phyloP scores from a whole-genome alignment of 371 early-diverging fungal species.

The Mortierella sp. region DNA sequence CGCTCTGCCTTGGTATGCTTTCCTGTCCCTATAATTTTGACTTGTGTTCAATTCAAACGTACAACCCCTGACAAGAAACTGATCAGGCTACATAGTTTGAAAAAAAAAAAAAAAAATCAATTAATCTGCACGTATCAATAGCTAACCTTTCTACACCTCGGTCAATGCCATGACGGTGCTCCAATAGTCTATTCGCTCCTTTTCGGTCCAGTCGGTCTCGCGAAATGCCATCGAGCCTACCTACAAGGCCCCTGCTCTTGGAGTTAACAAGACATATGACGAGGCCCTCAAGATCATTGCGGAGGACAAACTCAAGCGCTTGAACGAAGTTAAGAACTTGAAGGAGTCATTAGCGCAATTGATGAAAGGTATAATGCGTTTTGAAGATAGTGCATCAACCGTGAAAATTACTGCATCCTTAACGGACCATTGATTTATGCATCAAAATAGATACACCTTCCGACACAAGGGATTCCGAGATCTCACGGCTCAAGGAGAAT shows the following conservation, averaged over 20 bases:
- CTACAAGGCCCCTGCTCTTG: slow-evolving; percentile 64
- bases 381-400: not conserved
- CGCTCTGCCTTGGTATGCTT: slow-evolving; percentile 27
- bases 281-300: slow-evolving; percentile 82
- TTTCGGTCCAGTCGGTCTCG: slow-evolving; percentile 38
- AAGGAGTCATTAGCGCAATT: slow-evolving; percentile 65
- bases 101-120: not conserved
- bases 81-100: slow-evolving; percentile 16
- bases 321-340: slow-evolving; percentile 65
- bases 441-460: slow-evolving; percentile 50
- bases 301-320: slow-evolving; percentile 70
- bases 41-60: not conserved
- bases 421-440: not conserved
- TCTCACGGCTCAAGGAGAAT: slow-evolving; percentile 66
- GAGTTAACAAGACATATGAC: slow-evolving; percentile 78
- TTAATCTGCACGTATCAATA: not conserved
- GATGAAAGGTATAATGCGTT: slow-evolving; percentile 59
- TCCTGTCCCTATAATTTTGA: not conserved
- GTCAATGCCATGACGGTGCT: not conserved
- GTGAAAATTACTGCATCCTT: not conserved
- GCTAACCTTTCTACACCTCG: not conserved
- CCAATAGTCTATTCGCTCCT: slow-evolving; percentile 35
- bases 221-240: slow-evolving; percentile 42
- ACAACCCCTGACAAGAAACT: not conserved
- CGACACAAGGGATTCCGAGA: slow-evolving; percentile 58